Base-by-base conservation (phyloP, 768 basidiomycete genomes). In the Tulasnella sp. region DNA sequence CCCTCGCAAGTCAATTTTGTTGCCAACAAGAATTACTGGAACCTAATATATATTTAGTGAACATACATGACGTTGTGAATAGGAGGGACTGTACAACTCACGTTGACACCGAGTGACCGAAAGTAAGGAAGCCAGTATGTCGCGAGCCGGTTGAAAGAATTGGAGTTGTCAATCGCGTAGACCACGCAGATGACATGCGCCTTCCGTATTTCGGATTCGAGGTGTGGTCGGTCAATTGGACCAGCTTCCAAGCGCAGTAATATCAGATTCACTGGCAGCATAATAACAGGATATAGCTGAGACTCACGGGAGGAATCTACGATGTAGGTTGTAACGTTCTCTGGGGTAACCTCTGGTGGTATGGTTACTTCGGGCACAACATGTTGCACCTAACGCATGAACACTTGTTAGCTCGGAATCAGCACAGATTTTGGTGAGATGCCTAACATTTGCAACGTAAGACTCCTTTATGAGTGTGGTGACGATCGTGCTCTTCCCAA, bases 161-260 rank as follows among this genome's bases (percentile, higher is more conserved):
- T 86, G 30, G 95, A 87, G 70, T 94, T 91, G 76, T 97, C 93
- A 68, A 98, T 92, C 30, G 90, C 84, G 71, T 98, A 98, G 47
- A 99, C 95, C 61, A 99, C 85, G 69, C 91, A 95, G 64, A 98
- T 97, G 68, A 96, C 95, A 75, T 99, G 94, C 10, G 95, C 94
- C 71, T 96, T 93, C 53, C 92, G 84, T 61, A 97, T 88, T 78
- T 97, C 94, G 21, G 88, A 84, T 69, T 97, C 90, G 51, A 99
- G 83, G 72, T 95, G 91, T 13, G 78, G 76, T 51, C 86, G 82
- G 70, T 97, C 94, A 62, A 88, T 82, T 17, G 86, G 85, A 30
- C 87, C 83, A 60, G 90, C 94, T 97, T 65, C 21, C 3, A 4
- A 52, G 54, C 45, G 52, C 60, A 54, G 51, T 58, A 63, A 61